Base-by-base conservation (phyloP, 345 rosid genomes). In the Syzygium oleosum region DNA sequence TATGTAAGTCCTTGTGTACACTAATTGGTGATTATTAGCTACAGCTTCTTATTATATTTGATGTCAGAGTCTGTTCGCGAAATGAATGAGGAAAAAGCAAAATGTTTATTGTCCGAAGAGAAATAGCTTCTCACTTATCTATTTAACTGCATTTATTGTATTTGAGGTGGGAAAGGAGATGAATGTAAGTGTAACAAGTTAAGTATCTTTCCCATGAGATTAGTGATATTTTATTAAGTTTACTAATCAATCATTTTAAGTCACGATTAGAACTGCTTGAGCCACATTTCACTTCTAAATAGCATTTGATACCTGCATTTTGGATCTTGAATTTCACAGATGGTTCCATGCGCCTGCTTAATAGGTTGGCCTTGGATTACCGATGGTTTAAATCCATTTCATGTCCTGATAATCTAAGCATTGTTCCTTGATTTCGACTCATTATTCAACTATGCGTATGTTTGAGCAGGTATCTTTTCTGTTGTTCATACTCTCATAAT, bases 401-500 rank as follows among this genome's bases (percentile, higher is more conserved):
- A 4, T 73, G 49, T 38, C 49, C 46, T 68, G 13, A 68, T 34
- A 68, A 68, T 68, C 80, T 34, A 34, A 68, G 25, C 23, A 68
- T 17, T 4, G 25, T 1, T 68, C 46, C 80, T 68, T 68, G 46
- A 34, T 73, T 73, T 73, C 12, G 14, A 38, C 83, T 85, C 54
- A 80, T 4, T 86, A 34, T 54, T 78, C 43, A 34, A 51, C 83
- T 73, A 22, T 19, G 49, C 84, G 6, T 53, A 29, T 88, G 25
- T 53, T 83, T 80, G 89, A 53, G 86, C 94, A 96, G 98, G 98
- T 96, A 96, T 86, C 94, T 97, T 87, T 97, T 97, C 93, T 97
- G 99, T 86, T 97, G 98, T 89, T 97, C 99, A 85, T 96, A 95
- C 88, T 88, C 99, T 77, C 99, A 96, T 92, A 97, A 96, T 87